A percentile compares a stretch with the other conserved stretches of the same genome.
These are phyloP conservation scores for Jacaranda copaia DNA, from an alignment of 257 asterid species.

Conservation along the genomic window DNA sequence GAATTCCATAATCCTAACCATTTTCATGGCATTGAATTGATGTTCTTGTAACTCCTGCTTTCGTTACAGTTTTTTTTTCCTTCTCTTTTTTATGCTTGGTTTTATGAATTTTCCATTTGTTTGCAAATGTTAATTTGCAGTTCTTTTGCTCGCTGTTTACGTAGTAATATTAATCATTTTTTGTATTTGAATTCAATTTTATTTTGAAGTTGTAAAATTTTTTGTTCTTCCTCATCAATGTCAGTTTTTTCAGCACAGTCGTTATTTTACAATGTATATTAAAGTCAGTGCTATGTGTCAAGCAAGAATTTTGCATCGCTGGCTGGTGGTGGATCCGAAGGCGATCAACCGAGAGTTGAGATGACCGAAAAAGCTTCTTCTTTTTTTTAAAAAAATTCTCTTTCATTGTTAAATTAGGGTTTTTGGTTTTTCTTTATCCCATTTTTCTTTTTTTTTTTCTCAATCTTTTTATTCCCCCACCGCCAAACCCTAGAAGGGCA, in stretches of 20 bases:
- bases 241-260: background rate
- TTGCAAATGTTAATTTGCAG: background rate
- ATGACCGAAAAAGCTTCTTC: background rate
- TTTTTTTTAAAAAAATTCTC: no score
- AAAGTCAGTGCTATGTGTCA: background rate
- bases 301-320: background rate
- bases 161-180: background rate
- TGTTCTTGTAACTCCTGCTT: conserved; percentile 3
- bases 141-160: background rate
- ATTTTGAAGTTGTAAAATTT: background rate
- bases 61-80: background rate
- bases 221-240: background rate
- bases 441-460: background rate
- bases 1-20: background rate
- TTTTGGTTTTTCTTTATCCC: background rate
- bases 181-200: background rate
- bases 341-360: background rate
- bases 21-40: conserved; percentile 15
- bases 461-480: background rate
- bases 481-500: background rate
- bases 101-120: background rate
- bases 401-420: conserved; percentile 29
- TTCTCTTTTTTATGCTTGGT: no score
- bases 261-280: background rate
- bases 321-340: background rate